These are phyloP conservation scores for Solanum chiquidenum DNA, from an alignment of 257 asterid genomes.

Conservation along the genomic window DNA sequence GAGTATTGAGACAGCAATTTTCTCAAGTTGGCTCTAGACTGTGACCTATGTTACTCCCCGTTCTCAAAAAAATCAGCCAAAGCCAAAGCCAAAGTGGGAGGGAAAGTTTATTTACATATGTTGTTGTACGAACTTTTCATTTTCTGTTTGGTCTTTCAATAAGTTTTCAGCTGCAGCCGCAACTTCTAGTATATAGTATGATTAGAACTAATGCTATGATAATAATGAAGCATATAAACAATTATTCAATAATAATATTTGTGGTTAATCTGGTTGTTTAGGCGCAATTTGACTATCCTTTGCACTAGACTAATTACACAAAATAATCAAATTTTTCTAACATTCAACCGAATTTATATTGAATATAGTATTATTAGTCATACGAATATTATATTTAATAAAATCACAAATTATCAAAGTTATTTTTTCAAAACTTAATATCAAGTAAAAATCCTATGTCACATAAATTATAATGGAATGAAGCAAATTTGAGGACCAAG, in stretches of 20 bases:
- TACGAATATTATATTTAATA: no score
- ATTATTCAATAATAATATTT: neutral
- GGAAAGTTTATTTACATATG: neutral
- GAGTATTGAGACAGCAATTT: constrained; percentile 60
- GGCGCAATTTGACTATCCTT: neutral
- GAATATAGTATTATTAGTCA: no score
- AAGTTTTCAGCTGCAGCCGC: neutral
- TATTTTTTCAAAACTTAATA: no score
- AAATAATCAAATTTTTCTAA: neutral
- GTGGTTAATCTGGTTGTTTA: neutral
- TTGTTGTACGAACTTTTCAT: neutral
- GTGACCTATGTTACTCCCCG: constrained; percentile 6
- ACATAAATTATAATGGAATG: no score
- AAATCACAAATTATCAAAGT: no score
- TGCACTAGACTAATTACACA: neutral
- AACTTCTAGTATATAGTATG: neutral
- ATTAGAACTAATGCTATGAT: neutral
- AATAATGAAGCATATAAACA: neutral
- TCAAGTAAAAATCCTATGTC: no score
- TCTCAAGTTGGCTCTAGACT: constrained; percentile 38
- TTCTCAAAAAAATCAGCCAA: neutral
- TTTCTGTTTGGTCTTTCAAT: neutral
- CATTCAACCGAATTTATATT: no score
- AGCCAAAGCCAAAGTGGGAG: neutral
- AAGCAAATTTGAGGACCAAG: neutral